Base-by-base conservation (phyloP, 768 basidiomycete species). In the Tylopilus rubrobrunneus region DNA sequence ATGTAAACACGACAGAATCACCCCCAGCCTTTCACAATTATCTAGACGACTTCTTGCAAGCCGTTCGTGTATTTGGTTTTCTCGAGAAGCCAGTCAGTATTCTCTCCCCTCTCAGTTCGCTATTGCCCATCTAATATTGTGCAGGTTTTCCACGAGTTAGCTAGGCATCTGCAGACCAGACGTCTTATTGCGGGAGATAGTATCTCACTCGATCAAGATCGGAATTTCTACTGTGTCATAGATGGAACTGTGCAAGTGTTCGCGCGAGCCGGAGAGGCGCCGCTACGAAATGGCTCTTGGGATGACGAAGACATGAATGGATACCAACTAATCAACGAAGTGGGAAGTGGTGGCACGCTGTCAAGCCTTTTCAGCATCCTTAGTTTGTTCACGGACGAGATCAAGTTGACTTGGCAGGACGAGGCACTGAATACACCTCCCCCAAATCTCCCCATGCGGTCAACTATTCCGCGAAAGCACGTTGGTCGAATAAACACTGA, bases 191-290 rank as follows among this genome's bases (percentile, higher is more conserved):
- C 97, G 5, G 96, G 97, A 5, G 97, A 99, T 62, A 96, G 89
- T 48, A 79, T 98, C 54, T 87, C 90, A 28, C 79, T 98, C 4
- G 89, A 94, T 60, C 81, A 89, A 65, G 90, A 98, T 73, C 92
- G 92, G 63, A 93, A 87, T 58, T 99, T 99, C 72, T 98, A 98
- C 71, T 98, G 93, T 67, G 96, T 99, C 33, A 87, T 98, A 31
- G 97, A 99, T 68, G 97, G 97, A n/a, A 88, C 81, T 56, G 96
- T 96, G 14, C 92, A 99, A 64, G 92, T 98, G 11, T 97, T 82
- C 67, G 91, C 91, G 15, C 81, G 83, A 54, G 84, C 85, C 1
- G 84, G 82, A 6, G 78, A 81, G 57, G 72, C 73, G 12, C 64
- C 73, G 11, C 75, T 77, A 29, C 75, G 72, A 48, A 78, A 79